Percentiles rank a stretch among this genome's conserved stretches.
Conservation (phyloP, 2,329 filamentous ascomycete species). For the Calonectria pauciramosa region DNA sequence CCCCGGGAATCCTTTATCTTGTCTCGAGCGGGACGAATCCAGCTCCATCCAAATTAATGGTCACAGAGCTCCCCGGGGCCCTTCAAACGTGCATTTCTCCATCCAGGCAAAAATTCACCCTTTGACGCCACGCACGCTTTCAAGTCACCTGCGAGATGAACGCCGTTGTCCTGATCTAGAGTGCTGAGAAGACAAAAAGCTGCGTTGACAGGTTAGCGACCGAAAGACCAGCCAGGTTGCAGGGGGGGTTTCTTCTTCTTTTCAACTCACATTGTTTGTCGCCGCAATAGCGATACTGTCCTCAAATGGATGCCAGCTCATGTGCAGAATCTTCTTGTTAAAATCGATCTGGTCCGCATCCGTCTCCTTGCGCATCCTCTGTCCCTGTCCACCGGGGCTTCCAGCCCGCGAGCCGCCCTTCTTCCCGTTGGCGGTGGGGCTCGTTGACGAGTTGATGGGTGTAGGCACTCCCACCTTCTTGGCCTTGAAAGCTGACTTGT, state of each 20-base stretch:
- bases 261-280: constrained; percentile 92
- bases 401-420: constrained; percentile 90
- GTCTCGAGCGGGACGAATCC: constrained; percentile 34
- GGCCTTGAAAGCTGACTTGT: constrained; percentile 99
- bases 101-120: constrained; percentile 24
- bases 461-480: constrained; percentile 99
- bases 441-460: constrained; percentile 88
- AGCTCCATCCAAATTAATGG: constrained; percentile 33
- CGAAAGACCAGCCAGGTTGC: not conserved
- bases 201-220: constrained; percentile 52
- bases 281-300: constrained; percentile 99
- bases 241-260: not conserved
- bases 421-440: constrained; percentile 82
- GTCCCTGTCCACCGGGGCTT: constrained; percentile 86
- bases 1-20: constrained; percentile 36
- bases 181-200: constrained; percentile 85
- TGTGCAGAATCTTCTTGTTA: constrained; percentile 99
- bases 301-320: constrained; percentile 99
- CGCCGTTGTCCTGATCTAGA: constrained; percentile 61
- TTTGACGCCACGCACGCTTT: constrained; percentile 33
- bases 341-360: constrained; percentile 99
- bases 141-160: constrained; percentile 43
- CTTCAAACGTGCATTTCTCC: constrained; percentile 36
- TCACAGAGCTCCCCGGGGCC: constrained; percentile 29
- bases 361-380: constrained; percentile 98